Percentiles rank a stretch among this genome's conserved stretches.
Evolutionary conservation across 495 filamentous ascomycete species (phyloP).

Genomic region (Lepraria neglecta): DNA sequence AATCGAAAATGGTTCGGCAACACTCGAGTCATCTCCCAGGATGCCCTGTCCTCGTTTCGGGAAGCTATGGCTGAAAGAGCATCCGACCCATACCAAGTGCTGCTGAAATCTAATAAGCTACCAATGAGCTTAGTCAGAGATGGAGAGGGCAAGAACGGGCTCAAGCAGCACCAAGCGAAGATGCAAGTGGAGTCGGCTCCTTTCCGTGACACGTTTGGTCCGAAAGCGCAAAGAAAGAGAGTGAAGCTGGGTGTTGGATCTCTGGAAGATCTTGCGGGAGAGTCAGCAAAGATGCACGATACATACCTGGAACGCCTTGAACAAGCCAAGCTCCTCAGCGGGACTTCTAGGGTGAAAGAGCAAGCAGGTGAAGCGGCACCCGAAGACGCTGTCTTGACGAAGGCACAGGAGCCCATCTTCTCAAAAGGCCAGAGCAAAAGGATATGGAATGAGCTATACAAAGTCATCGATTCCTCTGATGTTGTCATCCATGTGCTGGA

Average conservation of each 20-base stretch:
- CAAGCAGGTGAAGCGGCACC: constrained; percentile 42
- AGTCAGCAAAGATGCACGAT: constrained; percentile 70
- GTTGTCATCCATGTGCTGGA: constrained; percentile 93
- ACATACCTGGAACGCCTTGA: constrained; percentile 71
- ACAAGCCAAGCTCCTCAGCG: constrained; percentile 63
- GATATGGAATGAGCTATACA: constrained; percentile 99
- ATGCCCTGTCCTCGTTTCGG: constrained; percentile 71
- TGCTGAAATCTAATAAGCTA: constrained; percentile 90
- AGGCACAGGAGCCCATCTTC: constrained; percentile 83
- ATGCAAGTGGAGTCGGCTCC: constrained; percentile 83
- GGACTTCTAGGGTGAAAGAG: constrained; percentile 51
- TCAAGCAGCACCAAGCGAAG: constrained; percentile 91
- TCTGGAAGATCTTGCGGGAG: constrained; percentile 72
- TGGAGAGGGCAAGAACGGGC: constrained; percentile 59
- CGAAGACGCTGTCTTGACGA: constrained; percentile 52
- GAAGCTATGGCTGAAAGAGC: constrained; percentile 87
- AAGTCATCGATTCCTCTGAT: constrained; percentile 95
- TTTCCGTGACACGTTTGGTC: constrained; percentile 86
- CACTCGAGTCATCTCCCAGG: constrained; percentile 61
- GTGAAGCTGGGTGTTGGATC: constrained; percentile 78
- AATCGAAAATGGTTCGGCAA: constrained; percentile 85
- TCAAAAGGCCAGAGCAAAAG: constrained; percentile 87
- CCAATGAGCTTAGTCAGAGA: constrained; percentile 77
- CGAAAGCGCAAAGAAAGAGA: constrained; percentile 85
- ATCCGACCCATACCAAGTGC: constrained; percentile 83